Conservation (phyloP, 208 protist genomes). For the Naegleria lovaniensis region DNA sequence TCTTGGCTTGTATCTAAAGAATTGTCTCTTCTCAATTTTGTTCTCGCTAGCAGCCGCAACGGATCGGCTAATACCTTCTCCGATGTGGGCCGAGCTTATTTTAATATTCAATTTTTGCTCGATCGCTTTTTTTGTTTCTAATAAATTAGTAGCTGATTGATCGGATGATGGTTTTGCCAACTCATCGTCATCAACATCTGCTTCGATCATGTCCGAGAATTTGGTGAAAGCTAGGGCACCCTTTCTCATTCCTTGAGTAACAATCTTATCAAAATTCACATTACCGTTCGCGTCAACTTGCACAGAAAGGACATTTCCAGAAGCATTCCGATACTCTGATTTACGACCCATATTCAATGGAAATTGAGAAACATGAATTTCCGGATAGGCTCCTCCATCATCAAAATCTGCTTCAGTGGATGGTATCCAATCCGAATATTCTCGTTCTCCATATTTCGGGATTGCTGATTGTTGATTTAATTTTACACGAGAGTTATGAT, state of each 20-base stretch:
- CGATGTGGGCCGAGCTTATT: background rate
- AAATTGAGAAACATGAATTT: constrained; percentile 71
- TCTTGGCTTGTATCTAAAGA: constrained; percentile 8
- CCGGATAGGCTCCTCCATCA: constrained; percentile 73
- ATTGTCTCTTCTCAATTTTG: background rate
- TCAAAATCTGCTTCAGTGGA: constrained; percentile 55
- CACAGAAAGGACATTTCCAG: constrained; percentile 37
- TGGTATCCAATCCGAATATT: constrained; percentile 46
- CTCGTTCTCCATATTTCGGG: constrained; percentile 52
- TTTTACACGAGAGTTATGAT: background rate
- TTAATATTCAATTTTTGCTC: constrained; percentile 47
- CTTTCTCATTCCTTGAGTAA: constrained; percentile 32
- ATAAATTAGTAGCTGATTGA: constrained; percentile 38
- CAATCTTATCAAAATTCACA: constrained; percentile 44
- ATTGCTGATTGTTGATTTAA: constrained; percentile 4
- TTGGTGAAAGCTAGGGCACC: constrained; percentile 29
- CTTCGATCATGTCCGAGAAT: constrained; percentile 35
- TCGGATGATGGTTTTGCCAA: constrained; percentile 42
- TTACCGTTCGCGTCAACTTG: constrained; percentile 42
- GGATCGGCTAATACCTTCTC: background rate
- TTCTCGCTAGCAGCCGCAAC: background rate
- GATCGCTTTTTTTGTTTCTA: constrained; percentile 47
- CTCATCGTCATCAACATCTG: constrained; percentile 38
- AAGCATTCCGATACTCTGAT: background rate
- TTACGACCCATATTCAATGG: constrained; percentile 68